Conservation (phyloP, 2,329 filamentous ascomycete genomes). For the Phialophora verrucosa region DNA sequence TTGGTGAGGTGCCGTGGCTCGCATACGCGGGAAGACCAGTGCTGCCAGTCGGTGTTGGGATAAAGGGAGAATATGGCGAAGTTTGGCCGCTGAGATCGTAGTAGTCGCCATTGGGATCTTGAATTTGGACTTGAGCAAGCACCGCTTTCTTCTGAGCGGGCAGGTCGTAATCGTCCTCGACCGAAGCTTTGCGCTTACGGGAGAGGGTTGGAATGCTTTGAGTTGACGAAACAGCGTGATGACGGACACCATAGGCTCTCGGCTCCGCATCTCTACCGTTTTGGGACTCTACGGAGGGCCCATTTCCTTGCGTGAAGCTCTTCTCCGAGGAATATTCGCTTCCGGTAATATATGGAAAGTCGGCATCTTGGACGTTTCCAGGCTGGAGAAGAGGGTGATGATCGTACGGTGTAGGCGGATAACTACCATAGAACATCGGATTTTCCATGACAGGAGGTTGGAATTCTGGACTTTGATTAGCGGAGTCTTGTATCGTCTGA, state of each 20-base stretch:
- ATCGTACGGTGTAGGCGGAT: constrained; percentile 29
- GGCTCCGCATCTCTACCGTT: constrained; percentile 18
- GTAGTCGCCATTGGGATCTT: constrained; percentile 62
- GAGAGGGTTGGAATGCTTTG: constrained; percentile 21
- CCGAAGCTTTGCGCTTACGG: constrained; percentile 34
- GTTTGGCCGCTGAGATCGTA: constrained; percentile 54
- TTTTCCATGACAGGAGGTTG: constrained; percentile 25
- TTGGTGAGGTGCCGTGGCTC: constrained; percentile 48
- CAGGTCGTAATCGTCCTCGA: constrained; percentile 55
- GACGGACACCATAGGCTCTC: constrained; percentile 19
- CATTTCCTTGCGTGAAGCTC: constrained; percentile 22
- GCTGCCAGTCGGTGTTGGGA: constrained; percentile 55
- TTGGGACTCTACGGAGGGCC: constrained; percentile 13
- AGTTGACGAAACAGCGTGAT: constrained; percentile 25
- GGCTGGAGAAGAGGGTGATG: constrained; percentile 37
- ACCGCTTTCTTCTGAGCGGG: constrained; percentile 57
- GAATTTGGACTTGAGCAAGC: constrained; percentile 50
- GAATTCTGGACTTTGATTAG: constrained; percentile 22
- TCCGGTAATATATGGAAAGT: constrained; percentile 26
- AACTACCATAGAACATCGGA: constrained; percentile 47
- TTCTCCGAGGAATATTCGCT: constrained; percentile 23
- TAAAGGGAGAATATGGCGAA: constrained; percentile 56
- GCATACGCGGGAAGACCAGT: constrained; percentile 49
- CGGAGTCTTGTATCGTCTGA: not conserved
- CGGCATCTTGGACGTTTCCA: constrained; percentile 23